Evolutionary conservation across 1,284 basidiomycete genomes (phyloP).

Genomic region (Cerrena zonata): DNA sequence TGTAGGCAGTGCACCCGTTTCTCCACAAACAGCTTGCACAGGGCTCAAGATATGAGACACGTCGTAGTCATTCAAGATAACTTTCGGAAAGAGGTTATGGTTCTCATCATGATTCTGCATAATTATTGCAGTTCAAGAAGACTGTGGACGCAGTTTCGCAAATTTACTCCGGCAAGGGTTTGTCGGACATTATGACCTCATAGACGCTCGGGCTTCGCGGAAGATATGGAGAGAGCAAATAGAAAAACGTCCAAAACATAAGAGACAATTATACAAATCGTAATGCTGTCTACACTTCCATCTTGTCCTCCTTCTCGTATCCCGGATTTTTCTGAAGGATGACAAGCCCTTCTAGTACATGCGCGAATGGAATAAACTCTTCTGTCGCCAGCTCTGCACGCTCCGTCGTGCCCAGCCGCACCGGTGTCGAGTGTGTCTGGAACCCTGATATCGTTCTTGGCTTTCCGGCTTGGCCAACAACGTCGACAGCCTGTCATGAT

Average conservation of each 20-base stretch:
- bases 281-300: slow-evolving; percentile 52
- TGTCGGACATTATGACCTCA: no score
- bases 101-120: no score
- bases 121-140: no score
- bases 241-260: not conserved
- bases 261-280: slow-evolving; percentile 3
- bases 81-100: no score
- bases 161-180: no score
- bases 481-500: slow-evolving; percentile 67
- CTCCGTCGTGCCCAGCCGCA: slow-evolving; percentile 88
- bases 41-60: no score
- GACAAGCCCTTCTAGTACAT: slow-evolving; percentile 86
- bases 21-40: not conserved
- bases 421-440: slow-evolving; percentile 96
- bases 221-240: not conserved
- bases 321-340: slow-evolving; percentile 84
- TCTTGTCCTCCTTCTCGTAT: slow-evolving; percentile 76
- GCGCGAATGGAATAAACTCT: slow-evolving; percentile 88
- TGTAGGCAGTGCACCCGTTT: not conserved
- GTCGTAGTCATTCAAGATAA: no score
- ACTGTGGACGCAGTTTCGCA: no score
- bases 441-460: slow-evolving; percentile 89
- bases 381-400: slow-evolving; percentile 94
- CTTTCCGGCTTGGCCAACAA: slow-evolving; percentile 87
- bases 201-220: no score